Conservation (phyloP, 2,329 filamentous ascomycete genomes). For the Fusarium nodosum region DNA sequence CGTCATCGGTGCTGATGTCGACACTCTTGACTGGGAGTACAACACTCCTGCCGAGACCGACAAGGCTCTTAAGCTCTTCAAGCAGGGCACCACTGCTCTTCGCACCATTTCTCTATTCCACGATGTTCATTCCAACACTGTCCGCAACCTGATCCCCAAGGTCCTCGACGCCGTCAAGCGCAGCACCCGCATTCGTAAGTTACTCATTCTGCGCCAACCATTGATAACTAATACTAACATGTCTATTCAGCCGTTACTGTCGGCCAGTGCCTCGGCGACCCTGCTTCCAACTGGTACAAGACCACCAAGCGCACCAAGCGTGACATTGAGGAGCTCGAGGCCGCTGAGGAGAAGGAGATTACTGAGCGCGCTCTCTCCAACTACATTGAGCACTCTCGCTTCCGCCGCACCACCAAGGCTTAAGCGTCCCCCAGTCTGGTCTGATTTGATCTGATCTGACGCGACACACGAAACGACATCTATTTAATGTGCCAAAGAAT, state of each 20-base stretch:
- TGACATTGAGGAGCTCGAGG: conserved; percentile 19
- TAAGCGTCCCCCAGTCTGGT: conserved; percentile 9
- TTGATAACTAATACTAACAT: conserved; percentile 29
- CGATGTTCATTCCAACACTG: conserved; percentile 60
- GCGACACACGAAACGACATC: conserved; percentile 1
- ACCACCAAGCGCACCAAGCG: conserved; percentile 36
- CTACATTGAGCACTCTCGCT: conserved; percentile 34
- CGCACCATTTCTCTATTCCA: conserved; percentile 64
- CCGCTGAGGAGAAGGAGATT: conserved; percentile 14
- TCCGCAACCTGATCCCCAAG: conserved; percentile 38
- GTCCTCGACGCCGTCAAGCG: conserved; percentile 29
- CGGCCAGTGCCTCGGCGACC: conserved; percentile 45
- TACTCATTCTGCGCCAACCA: accelerated
- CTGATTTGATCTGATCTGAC: background rate
- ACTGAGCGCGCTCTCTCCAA: conserved; percentile 24
- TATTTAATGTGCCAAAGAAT: conserved; percentile 23
- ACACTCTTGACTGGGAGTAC: conserved; percentile 68
- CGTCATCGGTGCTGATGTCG: conserved; percentile 66
- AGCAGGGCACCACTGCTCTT: conserved; percentile 44
- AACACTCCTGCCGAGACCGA: conserved; percentile 39
- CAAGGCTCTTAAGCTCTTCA: conserved; percentile 48
- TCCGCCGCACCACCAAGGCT: conserved; percentile 21
- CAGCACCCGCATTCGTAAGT: conserved; percentile 34
- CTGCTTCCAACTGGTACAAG: conserved; percentile 35
- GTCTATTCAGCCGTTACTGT: conserved; percentile 49